Percentiles rank a stretch among this genome's conserved stretches.
Evolutionary conservation across 306 rosid species (phyloP).

Genomic region (Benincasa hispida): DNA sequence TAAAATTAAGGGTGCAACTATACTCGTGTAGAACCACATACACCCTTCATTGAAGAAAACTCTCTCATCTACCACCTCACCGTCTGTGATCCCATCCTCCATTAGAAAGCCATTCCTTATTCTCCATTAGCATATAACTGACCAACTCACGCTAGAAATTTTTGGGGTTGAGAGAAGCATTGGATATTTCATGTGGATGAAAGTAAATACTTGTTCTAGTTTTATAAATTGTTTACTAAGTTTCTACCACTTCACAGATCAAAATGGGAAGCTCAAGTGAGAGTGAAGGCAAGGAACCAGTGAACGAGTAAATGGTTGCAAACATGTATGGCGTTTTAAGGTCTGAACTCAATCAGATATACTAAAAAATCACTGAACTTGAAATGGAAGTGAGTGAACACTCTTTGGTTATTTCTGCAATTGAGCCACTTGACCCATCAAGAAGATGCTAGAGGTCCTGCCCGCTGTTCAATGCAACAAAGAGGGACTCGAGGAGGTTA

Average conservation of each 20-base stretch:
- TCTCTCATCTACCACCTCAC: neutral
- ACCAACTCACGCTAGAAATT: neutral
- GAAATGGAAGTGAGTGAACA: conserved; percentile 96
- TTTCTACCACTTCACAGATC: conserved; percentile 9
- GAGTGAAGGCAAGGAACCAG: conserved; percentile 50
- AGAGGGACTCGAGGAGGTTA: conserved; percentile 86
- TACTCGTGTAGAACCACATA: neutral
- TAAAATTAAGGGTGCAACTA: neutral
- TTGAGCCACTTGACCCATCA: conserved; percentile 80
- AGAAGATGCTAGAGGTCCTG: conserved; percentile 90
- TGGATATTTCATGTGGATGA: neutral
- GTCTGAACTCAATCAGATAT: conserved; percentile 83
- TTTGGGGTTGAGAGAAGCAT: neutral
- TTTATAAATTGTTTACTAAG: neutral
- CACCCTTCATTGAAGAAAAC: neutral
- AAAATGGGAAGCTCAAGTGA: conserved; percentile 55
- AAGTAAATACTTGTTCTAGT: neutral
- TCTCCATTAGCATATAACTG: neutral
- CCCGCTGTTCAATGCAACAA: conserved; percentile 92
- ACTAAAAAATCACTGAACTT: conserved; percentile 87
- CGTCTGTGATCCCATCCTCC: neutral
- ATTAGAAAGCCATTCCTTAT: neutral
- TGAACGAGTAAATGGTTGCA: conserved; percentile 80
- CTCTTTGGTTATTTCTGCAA: conserved; percentile 67
- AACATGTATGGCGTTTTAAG: conserved; percentile 74